Evolutionary conservation across 2,329 filamentous ascomycete genomes (phyloP).

Genomic region (Alternaria arbusti): DNA sequence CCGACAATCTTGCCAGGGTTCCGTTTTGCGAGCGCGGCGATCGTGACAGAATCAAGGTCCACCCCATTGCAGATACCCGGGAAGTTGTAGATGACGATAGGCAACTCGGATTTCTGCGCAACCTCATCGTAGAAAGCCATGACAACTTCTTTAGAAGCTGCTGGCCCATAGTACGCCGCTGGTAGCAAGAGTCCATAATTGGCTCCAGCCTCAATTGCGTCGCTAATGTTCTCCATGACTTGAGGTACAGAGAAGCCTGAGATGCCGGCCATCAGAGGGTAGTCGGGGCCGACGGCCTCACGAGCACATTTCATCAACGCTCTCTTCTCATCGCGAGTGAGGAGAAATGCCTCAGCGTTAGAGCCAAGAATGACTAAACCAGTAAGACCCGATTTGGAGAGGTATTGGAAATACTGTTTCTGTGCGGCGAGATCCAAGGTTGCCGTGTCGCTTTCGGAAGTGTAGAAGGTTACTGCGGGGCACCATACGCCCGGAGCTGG

Average conservation of each 20-base stretch:
- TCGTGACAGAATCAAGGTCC: slow-evolving; percentile 71
- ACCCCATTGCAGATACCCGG: slow-evolving; percentile 71
- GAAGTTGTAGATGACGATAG: slow-evolving; percentile 76
- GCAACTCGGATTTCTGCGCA: slow-evolving; percentile 65
- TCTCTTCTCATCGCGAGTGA: slow-evolving; percentile 53
- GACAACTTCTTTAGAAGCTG: slow-evolving; percentile 52
- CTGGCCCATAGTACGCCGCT: slow-evolving; percentile 54
- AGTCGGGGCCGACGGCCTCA: slow-evolving; percentile 50
- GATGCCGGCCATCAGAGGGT: slow-evolving; percentile 54
- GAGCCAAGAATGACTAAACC: slow-evolving; percentile 57
- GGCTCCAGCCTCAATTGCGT: slow-evolving; percentile 51
- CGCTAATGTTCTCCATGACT: slow-evolving; percentile 52
- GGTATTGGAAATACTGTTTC: slow-evolving; percentile 53
- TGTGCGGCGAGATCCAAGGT: slow-evolving; percentile 52
- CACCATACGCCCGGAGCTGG: slow-evolving; percentile 39
- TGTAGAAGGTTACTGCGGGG: slow-evolving; percentile 56
- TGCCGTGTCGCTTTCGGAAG: slow-evolving; percentile 43
- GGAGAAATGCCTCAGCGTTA: slow-evolving; percentile 56
- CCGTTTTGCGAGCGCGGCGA: slow-evolving; percentile 60
- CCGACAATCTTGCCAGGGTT: slow-evolving; percentile 70
- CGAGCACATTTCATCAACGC: slow-evolving; percentile 50
- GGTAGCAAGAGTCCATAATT: slow-evolving; percentile 54
- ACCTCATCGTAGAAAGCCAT: slow-evolving; percentile 55
- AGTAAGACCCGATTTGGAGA: slow-evolving; percentile 51
- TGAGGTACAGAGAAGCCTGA: slow-evolving; percentile 53